Base-by-base conservation (phyloP, 2,329 filamentous ascomycete species). In the Eutypella sp. region DNA sequence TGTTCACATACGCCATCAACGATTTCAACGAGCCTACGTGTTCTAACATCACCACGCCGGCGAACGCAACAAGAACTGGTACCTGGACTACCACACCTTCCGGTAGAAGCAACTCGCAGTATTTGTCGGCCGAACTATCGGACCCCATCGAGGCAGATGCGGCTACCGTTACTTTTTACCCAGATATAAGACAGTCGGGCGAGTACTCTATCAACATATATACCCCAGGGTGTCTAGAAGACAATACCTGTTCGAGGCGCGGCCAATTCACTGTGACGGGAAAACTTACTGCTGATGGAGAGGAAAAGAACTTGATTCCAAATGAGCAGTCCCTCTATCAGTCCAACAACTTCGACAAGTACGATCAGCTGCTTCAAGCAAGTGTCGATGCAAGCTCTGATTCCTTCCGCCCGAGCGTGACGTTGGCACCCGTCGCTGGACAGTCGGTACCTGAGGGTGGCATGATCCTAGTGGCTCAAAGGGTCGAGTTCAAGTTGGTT, bases 301-400 rank as follows among this genome's bases (percentile, higher is more conserved):
- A 68, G 46, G 60, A 66, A 56, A 55, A 69, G 42, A 62, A 29
- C 72, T 78, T 5, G 74, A 83, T 47, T 75, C 79, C 23, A 80
- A 39, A 39, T 39, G 36, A 20, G 19, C 36, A 75, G 1, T 76
- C 79, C 1, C 70, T 96, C 7, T 95, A 79, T 62, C 93, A 99
- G 67, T 96, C 91, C 16, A 99, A 99, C 68, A 79, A 95, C 63
- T 95, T 85, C 64, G 92, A 97, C 72, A 99, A 99, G 67, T 97
- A 95, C 61, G 93, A 99, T 62, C 84, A 88, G 55, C 83, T 99
- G 47, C 96, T 90, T 67, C 86, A 85, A 54, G 93, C 91, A 40
- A 82, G 82, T 54, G 82, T 99, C 44, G 89, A 97, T 61, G 83
- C 84, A 44, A 82, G 79, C 44, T 84, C 80, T 9, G 72, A 71